phyloP scores from a whole-genome alignment of 495 filamentous ascomycete genomes.

The Pseudoneurospora amorphoporcata region DNA sequence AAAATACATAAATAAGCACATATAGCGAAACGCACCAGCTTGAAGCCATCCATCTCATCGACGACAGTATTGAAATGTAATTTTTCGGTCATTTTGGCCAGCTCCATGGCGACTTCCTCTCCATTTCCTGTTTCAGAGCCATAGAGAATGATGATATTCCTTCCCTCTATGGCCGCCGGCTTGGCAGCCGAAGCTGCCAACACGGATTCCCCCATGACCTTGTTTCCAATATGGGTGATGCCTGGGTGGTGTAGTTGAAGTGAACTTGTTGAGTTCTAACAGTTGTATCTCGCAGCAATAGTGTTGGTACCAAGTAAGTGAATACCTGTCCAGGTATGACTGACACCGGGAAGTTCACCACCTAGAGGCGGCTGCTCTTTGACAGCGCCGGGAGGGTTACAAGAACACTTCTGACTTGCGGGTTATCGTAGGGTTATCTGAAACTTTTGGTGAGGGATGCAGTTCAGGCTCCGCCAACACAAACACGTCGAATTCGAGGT shows the following conservation, averaged over 20 bases:
- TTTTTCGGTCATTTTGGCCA: slow-evolving; percentile 60
- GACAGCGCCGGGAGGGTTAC: background rate
- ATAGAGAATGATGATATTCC: slow-evolving; percentile 74
- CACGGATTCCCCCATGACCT: slow-evolving; percentile 3
- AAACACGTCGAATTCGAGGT: background rate
- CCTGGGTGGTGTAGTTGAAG: background rate
- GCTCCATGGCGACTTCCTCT: slow-evolving; percentile 77
- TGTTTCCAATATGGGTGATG: background rate
- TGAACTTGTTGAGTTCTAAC: background rate
- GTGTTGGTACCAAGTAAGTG: background rate
- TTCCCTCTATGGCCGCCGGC: slow-evolving; percentile 17
- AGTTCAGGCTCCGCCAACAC: background rate
- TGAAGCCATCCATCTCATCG: slow-evolving; percentile 62
- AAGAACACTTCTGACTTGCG: background rate
- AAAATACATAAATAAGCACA: slow-evolving; percentile 27
- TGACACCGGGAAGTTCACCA: background rate
- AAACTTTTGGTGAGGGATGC: background rate
- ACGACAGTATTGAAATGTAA: slow-evolving; percentile 68
- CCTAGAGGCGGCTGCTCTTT: background rate
- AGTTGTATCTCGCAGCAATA: background rate
- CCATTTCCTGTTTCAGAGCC: slow-evolving; percentile 92
- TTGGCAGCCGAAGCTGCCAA: background rate
- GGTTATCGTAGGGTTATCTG: background rate
- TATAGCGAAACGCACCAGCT: slow-evolving; percentile 49
- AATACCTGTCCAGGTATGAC: background rate